Evolutionary conservation across 768 basidiomycete genomes (phyloP).

Genomic region (Austroboletus festivus): DNA sequence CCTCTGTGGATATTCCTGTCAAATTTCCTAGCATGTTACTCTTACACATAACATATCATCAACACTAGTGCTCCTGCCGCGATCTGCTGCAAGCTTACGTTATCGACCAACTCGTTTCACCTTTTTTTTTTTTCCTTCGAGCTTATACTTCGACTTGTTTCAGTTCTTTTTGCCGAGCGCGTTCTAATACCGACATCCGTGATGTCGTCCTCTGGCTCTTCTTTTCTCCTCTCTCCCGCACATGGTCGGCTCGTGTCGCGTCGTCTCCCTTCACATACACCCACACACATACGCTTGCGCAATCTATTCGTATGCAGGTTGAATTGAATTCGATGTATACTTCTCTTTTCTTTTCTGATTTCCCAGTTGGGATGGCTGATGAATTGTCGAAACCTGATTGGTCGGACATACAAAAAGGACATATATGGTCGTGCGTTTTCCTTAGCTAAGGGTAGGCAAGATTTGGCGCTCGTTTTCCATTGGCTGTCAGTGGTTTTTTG

Average conservation of each 20-base stretch:
- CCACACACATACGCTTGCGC: not conserved
- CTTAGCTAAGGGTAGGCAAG: too few relatives aligned
- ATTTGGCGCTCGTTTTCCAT: too few relatives aligned
- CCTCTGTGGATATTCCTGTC: conserved; percentile 31
- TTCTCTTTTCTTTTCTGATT: too few relatives aligned
- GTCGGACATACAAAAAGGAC: too few relatives aligned
- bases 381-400: too few relatives aligned
- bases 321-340: not conserved
- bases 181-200: not conserved
- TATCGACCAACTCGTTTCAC: not conserved
- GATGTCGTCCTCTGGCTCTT: not conserved
- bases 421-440: too few relatives aligned
- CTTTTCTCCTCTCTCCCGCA: not conserved
- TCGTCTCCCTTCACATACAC: not conserved
- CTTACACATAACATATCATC: conserved; percentile 28
- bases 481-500: too few relatives aligned
- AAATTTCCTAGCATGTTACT: conserved; percentile 19
- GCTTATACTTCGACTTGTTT: not conserved
- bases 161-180: not conserved
- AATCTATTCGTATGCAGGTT: not conserved
- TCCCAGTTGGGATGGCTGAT: too few relatives aligned
- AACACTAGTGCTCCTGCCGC: conserved; percentile 17
- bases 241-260: not conserved
- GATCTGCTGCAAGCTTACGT: not conserved
- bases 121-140: not conserved